Base-by-base conservation (phyloP, 352 stramenopile genomes). In the Pythium aquatile region DNA sequence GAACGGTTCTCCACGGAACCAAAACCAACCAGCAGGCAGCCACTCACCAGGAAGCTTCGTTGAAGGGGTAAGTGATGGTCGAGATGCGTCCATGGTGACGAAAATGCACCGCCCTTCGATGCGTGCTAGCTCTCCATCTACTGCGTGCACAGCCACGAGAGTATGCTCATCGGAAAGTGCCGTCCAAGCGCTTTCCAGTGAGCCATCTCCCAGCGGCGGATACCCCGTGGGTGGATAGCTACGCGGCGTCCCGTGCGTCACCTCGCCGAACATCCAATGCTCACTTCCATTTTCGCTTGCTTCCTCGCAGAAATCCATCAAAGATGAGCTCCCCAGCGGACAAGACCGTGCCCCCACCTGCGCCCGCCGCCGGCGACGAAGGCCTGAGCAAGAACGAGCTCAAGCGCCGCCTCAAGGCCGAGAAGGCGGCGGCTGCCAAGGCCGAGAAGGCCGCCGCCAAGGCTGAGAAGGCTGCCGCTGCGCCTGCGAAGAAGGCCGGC, bases 361-460 rank as follows among this genome's bases (percentile, higher is more conserved):
- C 66, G 14, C 68, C 72, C 0, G 58, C 58, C 7, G 60, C 60
- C 17, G 69, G 56, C 46, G 66, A 71, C 13, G 70, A 72, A 52
- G 48, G 66, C 26, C 74, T 99, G 51, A 98, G 93, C 68, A 99
- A 99, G 87, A 99, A 99, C 82, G 97, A 98, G 49, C 81, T 99
- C 52, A 99, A 99, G 85, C 98, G 98, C 76, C 85, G 95, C 64
- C 75, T 98, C 35, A 99, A 99, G 82, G 96, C 94, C 17, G 74
- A 99, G 75, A 94, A 96, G 59, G 93, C 95, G 1, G 97, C 96
- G 33, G 85, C 91, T 59, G 89, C 89, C 62, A 99, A 99, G 78
- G 93, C 91, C 24, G 91, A 98, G 66, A 99, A 98, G 79, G 93
- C 79, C 49, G 81, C 81, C 16, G 81, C 82, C 35, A 90, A 92